Evolutionary conservation across 176 grass and related monocot genomes (phyloP).

Genomic region (Phoenix dactylifera): DNA sequence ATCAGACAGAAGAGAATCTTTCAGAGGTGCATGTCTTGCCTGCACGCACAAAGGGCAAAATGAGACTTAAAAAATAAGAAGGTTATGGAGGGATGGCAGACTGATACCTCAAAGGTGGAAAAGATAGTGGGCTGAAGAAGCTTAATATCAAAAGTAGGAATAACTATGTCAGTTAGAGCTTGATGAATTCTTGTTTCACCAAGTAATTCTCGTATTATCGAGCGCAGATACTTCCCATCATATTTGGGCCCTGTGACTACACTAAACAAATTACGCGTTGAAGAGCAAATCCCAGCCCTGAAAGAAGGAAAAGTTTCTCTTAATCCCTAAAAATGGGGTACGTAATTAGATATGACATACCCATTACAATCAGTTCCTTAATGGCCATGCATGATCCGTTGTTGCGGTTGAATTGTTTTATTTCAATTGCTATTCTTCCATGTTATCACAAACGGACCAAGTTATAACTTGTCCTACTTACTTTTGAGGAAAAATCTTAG

Average conservation of each 20-base stretch:
- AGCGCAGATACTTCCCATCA: conserved; percentile 48
- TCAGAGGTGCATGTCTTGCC: conserved; percentile 28
- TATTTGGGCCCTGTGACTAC: background rate
- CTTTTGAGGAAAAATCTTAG: conserved; percentile 18
- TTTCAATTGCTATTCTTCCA: too few species aligned
- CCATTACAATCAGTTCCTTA: too few species aligned
- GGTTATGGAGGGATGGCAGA: background rate
- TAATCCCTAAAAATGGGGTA: too few species aligned
- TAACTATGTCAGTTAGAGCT: conserved; percentile 39
- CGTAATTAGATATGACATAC: too few species aligned
- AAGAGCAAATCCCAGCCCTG: background rate
- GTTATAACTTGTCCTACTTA: too few species aligned
- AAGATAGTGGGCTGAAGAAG: conserved; percentile 11
- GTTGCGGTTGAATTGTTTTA: too few species aligned
- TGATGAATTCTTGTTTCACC: conserved; percentile 30
- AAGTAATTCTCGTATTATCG: conserved; percentile 23
- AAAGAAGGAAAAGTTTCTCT: too few species aligned
- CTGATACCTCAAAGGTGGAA: conserved; percentile 10
- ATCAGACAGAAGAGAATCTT: conserved; percentile 44
- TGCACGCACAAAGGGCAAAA: conserved; percentile 4
- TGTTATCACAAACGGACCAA: too few species aligned
- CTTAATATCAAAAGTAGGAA: conserved; percentile 7
- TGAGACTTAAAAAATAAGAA: background rate
- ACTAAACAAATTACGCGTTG: background rate
- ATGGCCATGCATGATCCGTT: too few species aligned